Conservation (phyloP, 441 rosid genomes). For the Dalechampia spathulata region DNA sequence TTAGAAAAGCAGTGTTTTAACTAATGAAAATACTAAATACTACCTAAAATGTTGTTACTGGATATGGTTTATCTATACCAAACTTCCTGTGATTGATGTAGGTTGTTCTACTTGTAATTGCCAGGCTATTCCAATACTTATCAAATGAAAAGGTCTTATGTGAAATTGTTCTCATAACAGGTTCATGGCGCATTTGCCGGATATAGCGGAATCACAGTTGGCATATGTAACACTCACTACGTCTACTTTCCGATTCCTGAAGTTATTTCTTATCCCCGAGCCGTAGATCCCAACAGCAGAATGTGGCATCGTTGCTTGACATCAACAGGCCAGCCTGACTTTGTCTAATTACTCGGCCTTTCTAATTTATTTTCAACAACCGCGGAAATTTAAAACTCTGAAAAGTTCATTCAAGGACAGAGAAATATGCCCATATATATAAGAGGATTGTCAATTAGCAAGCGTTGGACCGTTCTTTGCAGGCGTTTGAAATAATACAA, state of each 20-base stretch:
- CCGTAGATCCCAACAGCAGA: slow-evolving; percentile 86
- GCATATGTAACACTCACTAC: slow-evolving; percentile 87
- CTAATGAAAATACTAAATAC: too few species aligned
- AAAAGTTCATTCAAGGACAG: not conserved
- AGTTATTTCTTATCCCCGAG: slow-evolving; percentile 74
- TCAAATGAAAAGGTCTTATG: too few species aligned
- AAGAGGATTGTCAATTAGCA: slow-evolving; percentile 10
- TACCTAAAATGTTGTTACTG: too few species aligned
- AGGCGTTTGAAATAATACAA: slow-evolving; percentile 21
- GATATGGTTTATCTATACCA: too few species aligned
- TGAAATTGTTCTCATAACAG: slow-evolving; percentile 30
- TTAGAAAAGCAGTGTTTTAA: too few species aligned
- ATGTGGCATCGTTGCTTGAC: slow-evolving; percentile 99
- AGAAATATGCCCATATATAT: slow-evolving; percentile 10
- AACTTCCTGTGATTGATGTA: too few species aligned
- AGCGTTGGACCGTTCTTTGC: slow-evolving; percentile 10
- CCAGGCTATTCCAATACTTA: too few species aligned
- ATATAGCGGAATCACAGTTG: slow-evolving; percentile 86
- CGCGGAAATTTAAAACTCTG: slow-evolving; percentile 1
- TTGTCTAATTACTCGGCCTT: slow-evolving; percentile 29
- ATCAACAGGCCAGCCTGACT: slow-evolving; percentile 93
- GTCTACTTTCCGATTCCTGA: slow-evolving; percentile 89
- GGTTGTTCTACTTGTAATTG: too few species aligned
- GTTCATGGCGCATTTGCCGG: slow-evolving; percentile 99
- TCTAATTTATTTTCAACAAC: slow-evolving; percentile 15